A percentile compares a stretch with the other conserved stretches of the same genome.
These are phyloP conservation scores for Septoria linicola DNA, from an alignment of 2,329 filamentous ascomycete species.

Conservation along the genomic window DNA sequence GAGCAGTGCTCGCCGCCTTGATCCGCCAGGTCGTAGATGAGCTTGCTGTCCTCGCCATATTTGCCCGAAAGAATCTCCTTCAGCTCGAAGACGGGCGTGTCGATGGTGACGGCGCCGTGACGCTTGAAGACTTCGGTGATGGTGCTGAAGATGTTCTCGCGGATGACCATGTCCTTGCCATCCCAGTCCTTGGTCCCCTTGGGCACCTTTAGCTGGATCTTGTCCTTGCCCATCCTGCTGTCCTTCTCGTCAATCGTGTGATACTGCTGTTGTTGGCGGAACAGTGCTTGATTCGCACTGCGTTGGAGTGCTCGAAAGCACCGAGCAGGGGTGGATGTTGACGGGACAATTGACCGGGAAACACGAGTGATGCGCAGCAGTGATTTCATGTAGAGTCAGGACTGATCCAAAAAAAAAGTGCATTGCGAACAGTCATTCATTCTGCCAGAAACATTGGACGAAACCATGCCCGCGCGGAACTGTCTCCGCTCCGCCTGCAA, in stretches of 20 bases:
- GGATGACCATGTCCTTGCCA: slow-evolving; percentile 74
- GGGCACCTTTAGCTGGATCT: slow-evolving; percentile 74
- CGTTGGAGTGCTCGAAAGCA: background rate
- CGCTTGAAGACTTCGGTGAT: slow-evolving; percentile 80
- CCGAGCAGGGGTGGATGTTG: background rate
- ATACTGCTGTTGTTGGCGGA: too few relatives aligned
- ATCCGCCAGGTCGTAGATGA: slow-evolving; percentile 86
- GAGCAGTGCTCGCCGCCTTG: slow-evolving; percentile 85
- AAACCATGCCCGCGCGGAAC: slow-evolving; percentile 1
- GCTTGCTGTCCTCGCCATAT: slow-evolving; percentile 88
- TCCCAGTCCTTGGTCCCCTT: slow-evolving; percentile 90
- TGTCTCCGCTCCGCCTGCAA: slow-evolving; percentile 7
- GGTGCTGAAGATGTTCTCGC: slow-evolving; percentile 74
- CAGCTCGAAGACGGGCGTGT: slow-evolving; percentile 82
- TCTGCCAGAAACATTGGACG: too few relatives aligned
- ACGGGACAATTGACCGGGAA: slow-evolving; percentile 1
- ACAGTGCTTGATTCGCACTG: too few relatives aligned
- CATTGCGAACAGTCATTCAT: slow-evolving; percentile 2
- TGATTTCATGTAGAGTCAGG: slow-evolving; percentile 22
- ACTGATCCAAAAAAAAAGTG: background rate
- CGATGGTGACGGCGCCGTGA: slow-evolving; percentile 75
- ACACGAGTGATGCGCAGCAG: slow-evolving; percentile 14
- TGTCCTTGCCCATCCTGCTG: slow-evolving; percentile 44
- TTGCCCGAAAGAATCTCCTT: slow-evolving; percentile 84
- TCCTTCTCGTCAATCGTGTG: slow-evolving; percentile 19